These are phyloP conservation scores for Annulohypoxylon truncatum DNA, from an alignment of 2,329 filamentous ascomycete genomes.

Conservation along the genomic window DNA sequence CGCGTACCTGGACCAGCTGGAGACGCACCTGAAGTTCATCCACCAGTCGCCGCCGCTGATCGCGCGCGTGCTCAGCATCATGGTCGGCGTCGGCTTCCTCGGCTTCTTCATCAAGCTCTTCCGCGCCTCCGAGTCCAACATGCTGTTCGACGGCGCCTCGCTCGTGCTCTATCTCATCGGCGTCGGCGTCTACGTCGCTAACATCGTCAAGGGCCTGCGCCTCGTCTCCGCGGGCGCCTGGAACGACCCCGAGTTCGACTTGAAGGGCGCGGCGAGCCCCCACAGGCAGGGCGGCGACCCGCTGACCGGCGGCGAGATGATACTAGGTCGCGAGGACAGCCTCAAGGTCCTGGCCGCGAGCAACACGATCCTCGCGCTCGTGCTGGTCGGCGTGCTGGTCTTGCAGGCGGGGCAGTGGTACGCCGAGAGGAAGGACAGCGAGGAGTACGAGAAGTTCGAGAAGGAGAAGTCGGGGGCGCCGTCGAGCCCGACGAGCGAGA, in stretches of 20 bases:
- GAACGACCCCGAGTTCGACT: constrained; percentile 51
- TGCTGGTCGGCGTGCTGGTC: constrained; percentile 90
- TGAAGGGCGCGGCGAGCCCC: constrained; percentile 27
- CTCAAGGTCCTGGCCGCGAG: constrained; percentile 91
- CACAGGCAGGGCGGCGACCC: constrained; percentile 56
- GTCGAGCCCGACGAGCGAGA: constrained; percentile 47
- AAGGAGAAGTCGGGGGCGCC: constrained; percentile 43
- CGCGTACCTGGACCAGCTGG: constrained; percentile 84
- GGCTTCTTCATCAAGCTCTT: constrained; percentile 96
- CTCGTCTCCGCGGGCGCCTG: constrained; percentile 81
- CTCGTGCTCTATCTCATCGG: constrained; percentile 87
- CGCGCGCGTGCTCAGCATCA: constrained; percentile 91
- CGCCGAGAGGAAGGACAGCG: constrained; percentile 90
- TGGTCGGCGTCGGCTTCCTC: constrained; percentile 85
- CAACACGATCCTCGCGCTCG: constrained; percentile 94
- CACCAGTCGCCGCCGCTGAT: constrained; percentile 93
- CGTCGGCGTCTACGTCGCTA: constrained; percentile 91
- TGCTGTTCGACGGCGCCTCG: constrained; percentile 90
- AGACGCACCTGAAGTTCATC: constrained; percentile 89
- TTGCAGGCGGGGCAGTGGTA: constrained; percentile 99
- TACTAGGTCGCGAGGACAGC: constrained; percentile 86
- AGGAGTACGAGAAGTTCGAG: constrained; percentile 77
- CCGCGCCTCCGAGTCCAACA: constrained; percentile 91
- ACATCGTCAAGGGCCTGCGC: constrained; percentile 94
- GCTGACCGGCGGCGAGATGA: constrained; percentile 67